These are phyloP conservation scores for Zalaria sp. DNA, from an alignment of 2,329 filamentous ascomycete species.

Conservation along the genomic window DNA sequence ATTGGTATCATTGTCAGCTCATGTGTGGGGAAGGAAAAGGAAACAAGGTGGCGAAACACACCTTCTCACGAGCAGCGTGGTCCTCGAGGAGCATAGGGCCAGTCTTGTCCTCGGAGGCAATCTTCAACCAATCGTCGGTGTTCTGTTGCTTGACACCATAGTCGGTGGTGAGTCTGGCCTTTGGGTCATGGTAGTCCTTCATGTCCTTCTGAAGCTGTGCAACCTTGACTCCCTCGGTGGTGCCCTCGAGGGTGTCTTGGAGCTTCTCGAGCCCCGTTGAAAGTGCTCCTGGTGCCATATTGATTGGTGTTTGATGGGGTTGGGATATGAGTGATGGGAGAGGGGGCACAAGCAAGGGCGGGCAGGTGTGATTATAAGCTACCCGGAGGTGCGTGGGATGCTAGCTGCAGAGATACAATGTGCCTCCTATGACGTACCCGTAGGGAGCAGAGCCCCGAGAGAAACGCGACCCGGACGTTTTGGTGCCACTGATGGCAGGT, in stretches of 20 bases:
- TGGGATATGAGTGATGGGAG: no score
- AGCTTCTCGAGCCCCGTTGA: not conserved
- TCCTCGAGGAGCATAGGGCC: constrained; percentile 62
- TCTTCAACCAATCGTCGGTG: constrained; percentile 65
- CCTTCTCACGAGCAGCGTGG: constrained; percentile 55
- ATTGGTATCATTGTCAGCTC: not conserved
- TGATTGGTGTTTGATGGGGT: no score
- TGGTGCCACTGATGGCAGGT: no score
- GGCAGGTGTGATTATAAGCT: no score
- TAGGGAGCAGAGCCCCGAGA: no score
- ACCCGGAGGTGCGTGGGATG: no score
- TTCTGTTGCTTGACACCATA: constrained; percentile 60
- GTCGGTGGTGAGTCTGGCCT: constrained; percentile 57
- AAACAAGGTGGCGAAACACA: constrained; percentile 14
- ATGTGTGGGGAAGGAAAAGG: no score
- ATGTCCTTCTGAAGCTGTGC: not conserved
- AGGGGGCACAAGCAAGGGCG: no score
- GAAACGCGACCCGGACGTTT: no score
- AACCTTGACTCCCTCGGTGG: not conserved
- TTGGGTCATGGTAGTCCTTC: constrained; percentile 36
- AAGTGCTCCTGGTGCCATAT: no score
- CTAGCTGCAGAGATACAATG: no score
- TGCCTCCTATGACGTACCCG: no score
- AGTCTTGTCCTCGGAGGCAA: constrained; percentile 45
- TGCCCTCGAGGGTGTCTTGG: not conserved